Conservation (phyloP, 345 rosid species). For the Salix dunnii region DNA sequence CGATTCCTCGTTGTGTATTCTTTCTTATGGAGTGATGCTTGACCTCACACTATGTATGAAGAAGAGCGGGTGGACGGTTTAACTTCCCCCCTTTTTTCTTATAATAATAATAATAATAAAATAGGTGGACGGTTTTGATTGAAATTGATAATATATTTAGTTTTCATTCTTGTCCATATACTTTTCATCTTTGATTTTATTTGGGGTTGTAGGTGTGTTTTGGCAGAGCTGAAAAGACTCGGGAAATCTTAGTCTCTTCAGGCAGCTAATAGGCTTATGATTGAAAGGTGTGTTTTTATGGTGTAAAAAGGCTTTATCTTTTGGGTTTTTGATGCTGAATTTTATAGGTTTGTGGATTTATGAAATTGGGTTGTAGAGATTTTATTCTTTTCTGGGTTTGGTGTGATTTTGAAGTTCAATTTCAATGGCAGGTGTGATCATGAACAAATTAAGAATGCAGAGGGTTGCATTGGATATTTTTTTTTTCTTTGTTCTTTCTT, state of each 20-base stretch:
- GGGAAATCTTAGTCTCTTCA: conserved; percentile 55
- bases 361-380: too few relatives aligned
- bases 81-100: too few relatives aligned
- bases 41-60: too few relatives aligned
- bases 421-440: conserved; percentile 67
- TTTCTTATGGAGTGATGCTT: too few relatives aligned
- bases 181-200: too few relatives aligned
- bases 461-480: conserved; percentile 62
- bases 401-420: neutral
- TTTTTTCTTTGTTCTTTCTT: too few relatives aligned
- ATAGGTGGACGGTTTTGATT: too few relatives aligned
- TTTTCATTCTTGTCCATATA: too few relatives aligned
- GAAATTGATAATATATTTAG: too few relatives aligned
- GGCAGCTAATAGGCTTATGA: conserved; percentile 53
- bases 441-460: conserved; percentile 56
- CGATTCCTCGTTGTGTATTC: too few relatives aligned
- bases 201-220: conserved; percentile 49
- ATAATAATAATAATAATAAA: too few relatives aligned
- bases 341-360: neutral
- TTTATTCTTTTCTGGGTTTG: neutral
- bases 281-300: conserved; percentile 54
- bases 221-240: conserved; percentile 70
- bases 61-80: too few relatives aligned
- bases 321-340: neutral
- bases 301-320: neutral